These are phyloP conservation scores for Claviceps pazoutovae DNA, from an alignment of 2,329 filamentous ascomycete species.

Conservation along the genomic window DNA sequence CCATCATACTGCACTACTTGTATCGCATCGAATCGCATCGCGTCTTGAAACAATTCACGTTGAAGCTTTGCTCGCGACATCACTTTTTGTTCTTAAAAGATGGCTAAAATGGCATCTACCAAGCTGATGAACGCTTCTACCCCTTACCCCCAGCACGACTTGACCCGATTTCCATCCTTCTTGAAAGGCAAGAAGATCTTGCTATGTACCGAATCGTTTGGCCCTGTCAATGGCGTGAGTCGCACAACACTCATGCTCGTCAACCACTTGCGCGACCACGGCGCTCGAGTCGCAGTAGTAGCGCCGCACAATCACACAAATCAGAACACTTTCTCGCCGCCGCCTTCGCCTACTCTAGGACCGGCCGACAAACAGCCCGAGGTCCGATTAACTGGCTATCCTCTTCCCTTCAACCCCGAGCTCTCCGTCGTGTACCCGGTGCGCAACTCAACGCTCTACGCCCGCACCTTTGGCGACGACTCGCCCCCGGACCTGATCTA, in stretches of 20 bases:
- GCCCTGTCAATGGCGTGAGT: constrained; percentile 60
- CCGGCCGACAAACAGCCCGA: constrained; percentile 28
- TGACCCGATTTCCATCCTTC: constrained; percentile 29
- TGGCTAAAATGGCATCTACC: constrained; percentile 8
- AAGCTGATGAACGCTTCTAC: constrained; percentile 2
- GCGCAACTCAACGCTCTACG: constrained; percentile 46
- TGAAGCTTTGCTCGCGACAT: neutral
- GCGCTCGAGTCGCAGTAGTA: constrained; percentile 51
- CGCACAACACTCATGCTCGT: constrained; percentile 57
- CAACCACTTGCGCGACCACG: constrained; percentile 49
- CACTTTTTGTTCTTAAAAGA: neutral
- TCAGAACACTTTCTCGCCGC: constrained; percentile 39
- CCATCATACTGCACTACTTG: neutral
- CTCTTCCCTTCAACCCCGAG: constrained; percentile 57
- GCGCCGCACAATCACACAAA: constrained; percentile 45
- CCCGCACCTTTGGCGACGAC: constrained; percentile 39
- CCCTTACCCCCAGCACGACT: constrained; percentile 21
- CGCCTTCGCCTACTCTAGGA: constrained; percentile 19
- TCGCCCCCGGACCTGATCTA: constrained; percentile 51
- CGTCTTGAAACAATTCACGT: neutral
- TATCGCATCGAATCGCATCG: neutral
- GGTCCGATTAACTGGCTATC: constrained; percentile 48
- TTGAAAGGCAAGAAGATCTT: constrained; percentile 49
- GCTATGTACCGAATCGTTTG: constrained; percentile 57
- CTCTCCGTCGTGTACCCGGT: constrained; percentile 58